phyloP scores from a whole-genome alignment of 768 basidiomycete species.

The Cubamyces lactineus region DNA sequence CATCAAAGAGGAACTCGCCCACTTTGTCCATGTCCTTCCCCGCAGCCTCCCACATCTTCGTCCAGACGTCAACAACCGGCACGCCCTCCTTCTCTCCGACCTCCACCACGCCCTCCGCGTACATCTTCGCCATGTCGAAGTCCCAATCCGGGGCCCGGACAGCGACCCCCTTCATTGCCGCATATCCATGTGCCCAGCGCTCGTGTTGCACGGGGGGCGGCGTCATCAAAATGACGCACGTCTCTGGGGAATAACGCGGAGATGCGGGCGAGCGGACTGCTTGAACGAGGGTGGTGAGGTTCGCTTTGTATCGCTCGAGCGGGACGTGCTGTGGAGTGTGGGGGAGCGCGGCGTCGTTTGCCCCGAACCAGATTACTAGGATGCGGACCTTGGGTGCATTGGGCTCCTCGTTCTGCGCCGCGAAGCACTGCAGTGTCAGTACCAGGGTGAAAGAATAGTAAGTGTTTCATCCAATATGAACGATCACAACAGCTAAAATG shows the following conservation, averaged over 20 bases:
- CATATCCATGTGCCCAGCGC: constrained; percentile 54
- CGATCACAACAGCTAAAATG: constrained; percentile 6
- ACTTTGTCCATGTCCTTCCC: constrained; percentile 59
- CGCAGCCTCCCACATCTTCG: constrained; percentile 65
- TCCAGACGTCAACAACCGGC: constrained; percentile 77
- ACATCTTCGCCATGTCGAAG: constrained; percentile 64
- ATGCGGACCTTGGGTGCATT: constrained; percentile 64
- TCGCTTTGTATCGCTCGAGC: constrained; percentile 60
- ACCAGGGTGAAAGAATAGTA: neutral
- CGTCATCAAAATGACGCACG: constrained; percentile 78
- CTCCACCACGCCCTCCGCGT: constrained; percentile 72
- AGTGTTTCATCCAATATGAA: too few species aligned
- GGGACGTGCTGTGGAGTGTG: constrained; percentile 81
- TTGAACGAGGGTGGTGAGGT: constrained; percentile 63
- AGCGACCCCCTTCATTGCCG: constrained; percentile 44
- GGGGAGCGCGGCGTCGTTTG: constrained; percentile 79
- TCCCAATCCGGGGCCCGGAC: constrained; percentile 55
- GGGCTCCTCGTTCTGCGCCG: constrained; percentile 50
- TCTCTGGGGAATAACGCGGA: constrained; percentile 68
- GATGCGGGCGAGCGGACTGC: constrained; percentile 67
- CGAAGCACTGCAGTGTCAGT: constrained; percentile 51
- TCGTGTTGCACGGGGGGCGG: constrained; percentile 83
- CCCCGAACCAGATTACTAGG: constrained; percentile 86
- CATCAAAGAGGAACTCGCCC: constrained; percentile 63
- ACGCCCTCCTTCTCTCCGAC: constrained; percentile 60